Conservation (phyloP, 2,329 filamentous ascomycete genomes). For the Arthrobotrys conoides region DNA sequence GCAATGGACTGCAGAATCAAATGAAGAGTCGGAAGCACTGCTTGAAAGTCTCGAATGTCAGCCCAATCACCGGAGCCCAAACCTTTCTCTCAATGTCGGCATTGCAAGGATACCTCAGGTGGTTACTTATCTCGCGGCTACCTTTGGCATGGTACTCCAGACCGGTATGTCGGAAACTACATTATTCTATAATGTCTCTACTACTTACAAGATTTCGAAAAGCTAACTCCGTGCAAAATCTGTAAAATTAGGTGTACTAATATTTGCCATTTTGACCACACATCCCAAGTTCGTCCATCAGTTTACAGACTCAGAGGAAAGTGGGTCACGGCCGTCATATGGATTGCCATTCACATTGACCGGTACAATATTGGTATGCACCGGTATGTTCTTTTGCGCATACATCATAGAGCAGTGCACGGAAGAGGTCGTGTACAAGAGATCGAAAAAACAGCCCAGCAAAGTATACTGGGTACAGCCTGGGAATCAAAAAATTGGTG, state of each 20-base stretch:
- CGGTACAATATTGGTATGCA: slow-evolving; percentile 46
- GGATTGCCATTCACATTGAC: slow-evolving; percentile 44
- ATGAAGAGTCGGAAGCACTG: not conserved
- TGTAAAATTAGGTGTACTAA: slow-evolving; percentile 47
- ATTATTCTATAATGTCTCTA: too few species aligned
- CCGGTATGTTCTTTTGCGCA: slow-evolving; percentile 61
- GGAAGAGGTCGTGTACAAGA: slow-evolving; percentile 3
- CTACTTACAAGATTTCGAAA: not conserved
- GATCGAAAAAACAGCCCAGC: slow-evolving; percentile 15
- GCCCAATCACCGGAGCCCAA: slow-evolving; percentile 24
- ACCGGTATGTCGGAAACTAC: slow-evolving; percentile 17
- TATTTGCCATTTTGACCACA: slow-evolving; percentile 43
- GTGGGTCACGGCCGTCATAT: not conserved
- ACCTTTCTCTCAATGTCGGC: slow-evolving; percentile 54
- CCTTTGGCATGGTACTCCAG: slow-evolving; percentile 55
- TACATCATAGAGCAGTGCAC: slow-evolving; percentile 46
- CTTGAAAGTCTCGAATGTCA: not conserved
- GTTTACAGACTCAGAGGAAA: slow-evolving; percentile 7
- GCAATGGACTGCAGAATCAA: too few species aligned
- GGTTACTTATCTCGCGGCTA: slow-evolving; percentile 27
- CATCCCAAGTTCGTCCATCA: not conserved
- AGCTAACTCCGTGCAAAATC: not conserved
- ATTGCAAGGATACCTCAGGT: slow-evolving; percentile 21
- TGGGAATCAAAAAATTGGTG: slow-evolving; percentile 59
- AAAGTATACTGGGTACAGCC: slow-evolving; percentile 61